Base-by-base conservation (phyloP, 306 rosid species). In the Dicorynia guianensis region DNA sequence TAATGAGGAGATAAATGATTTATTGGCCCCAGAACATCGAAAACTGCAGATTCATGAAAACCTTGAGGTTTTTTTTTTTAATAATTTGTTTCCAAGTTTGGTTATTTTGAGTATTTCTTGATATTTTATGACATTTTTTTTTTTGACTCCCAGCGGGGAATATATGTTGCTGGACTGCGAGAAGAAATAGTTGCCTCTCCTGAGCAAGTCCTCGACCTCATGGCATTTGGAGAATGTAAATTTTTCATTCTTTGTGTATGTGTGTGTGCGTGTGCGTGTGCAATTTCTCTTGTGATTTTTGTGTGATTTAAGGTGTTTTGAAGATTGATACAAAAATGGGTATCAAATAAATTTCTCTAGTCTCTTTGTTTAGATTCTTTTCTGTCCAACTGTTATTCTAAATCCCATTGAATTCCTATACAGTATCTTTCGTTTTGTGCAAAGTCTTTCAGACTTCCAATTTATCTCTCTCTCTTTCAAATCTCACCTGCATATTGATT, bases 1-100 rank as follows among this genome's bases (percentile, higher is more conserved):
- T 44, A 92, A 95, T 34, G 98, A 92, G 81, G 98, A 95, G 74
- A 90, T 95, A 65, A 95, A 95, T 77, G 98, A 95, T 85, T 82
- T 95, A 65, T 81, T 92, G 91, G 97, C 85, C 82, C 97, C 98
- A 1, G 96, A 90, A 87, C 98, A 95, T 75, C 89, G 96, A 56
- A 95, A 95, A 86, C 82, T 95, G 83, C 98, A 92, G 87, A 95
- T 95, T 83, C 98, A 95, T 52, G 98, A 95, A 81, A 95, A 84
- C 77, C 75, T 85, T 38, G 98, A 95, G 97, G 98, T 91, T 72
- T 15, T 76, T 5, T 48, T 52, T 52, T 57, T 46, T 49, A 11
- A 49, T 56, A 40, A 34, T 58, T 4, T 18, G 1, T 34, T 14
- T 46, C 14, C 36, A 67, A 36, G 40, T 44, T 44, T 58, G 42